Conservation (phyloP, 306 rosid species). For the Ormosia emarginata region DNA sequence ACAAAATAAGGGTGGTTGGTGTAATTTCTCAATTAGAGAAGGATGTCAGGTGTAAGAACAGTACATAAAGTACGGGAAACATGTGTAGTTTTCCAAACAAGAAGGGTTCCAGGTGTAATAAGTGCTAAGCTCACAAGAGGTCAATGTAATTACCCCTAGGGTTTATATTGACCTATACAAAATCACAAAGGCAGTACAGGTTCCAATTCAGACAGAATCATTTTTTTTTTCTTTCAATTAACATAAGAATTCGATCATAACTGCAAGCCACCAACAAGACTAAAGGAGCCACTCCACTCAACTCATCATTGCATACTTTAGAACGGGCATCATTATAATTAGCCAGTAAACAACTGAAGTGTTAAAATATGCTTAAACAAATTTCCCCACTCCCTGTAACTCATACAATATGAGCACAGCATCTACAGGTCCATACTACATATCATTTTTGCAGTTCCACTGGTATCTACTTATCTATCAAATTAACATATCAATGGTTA, state of each 20-base stretch:
- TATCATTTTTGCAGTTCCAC: not conserved
- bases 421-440: not conserved
- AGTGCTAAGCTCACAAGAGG: not conserved
- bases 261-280: not conserved
- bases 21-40: not conserved
- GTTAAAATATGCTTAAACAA: not conserved
- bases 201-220: not conserved
- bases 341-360: slow-evolving; percentile 6
- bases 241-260: not conserved
- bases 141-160: not conserved
- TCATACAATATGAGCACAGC: not conserved
- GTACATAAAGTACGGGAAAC: not conserved
- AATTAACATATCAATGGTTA: not conserved
- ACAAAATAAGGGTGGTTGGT: not conserved
- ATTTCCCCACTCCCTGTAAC: not conserved
- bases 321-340: not conserved
- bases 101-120: not conserved
- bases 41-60: not conserved
- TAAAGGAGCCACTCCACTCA: not conserved
- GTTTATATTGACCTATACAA: not conserved
- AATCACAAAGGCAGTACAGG: not conserved
- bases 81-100: not conserved
- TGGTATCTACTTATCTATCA: not conserved
- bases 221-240: not conserved
- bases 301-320: not conserved